Evolutionary conservation across 2,329 filamentous ascomycete genomes (phyloP).

Genomic region (Fusarium sp.): DNA sequence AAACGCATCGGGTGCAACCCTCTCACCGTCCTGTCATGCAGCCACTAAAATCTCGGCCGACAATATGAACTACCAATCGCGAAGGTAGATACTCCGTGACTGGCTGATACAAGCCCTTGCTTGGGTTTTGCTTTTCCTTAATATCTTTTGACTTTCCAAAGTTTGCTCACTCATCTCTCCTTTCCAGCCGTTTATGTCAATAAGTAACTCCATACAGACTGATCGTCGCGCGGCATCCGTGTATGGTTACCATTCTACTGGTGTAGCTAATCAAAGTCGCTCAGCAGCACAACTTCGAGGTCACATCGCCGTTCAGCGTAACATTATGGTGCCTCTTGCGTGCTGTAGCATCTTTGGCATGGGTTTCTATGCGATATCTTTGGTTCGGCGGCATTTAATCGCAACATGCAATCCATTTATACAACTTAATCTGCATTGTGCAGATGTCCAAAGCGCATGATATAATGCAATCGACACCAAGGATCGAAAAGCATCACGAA

Average conservation of each 20-base stretch:
- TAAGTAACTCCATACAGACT: background rate
- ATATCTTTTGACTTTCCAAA: conserved; percentile 3
- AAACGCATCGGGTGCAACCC: conserved; percentile 35
- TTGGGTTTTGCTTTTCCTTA: conserved; percentile 17
- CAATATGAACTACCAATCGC: conserved; percentile 17
- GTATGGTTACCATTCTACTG: conserved; percentile 8
- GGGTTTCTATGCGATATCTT: conserved; percentile 4
- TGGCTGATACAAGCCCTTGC: conserved; percentile 34
- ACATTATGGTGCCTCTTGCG: conserved; percentile 38
- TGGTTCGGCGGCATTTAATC: background rate
- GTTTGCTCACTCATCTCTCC: background rate
- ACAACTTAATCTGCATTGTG: background rate
- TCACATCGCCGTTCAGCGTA: conserved; percentile 35
- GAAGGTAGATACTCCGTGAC: background rate
- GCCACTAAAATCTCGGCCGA: conserved; percentile 24
- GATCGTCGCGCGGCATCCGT: conserved; percentile 1
- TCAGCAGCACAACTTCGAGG: conserved; percentile 24
- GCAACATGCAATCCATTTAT: too few species aligned
- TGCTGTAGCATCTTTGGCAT: conserved; percentile 27
- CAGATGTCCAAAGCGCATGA: conserved; percentile 12
- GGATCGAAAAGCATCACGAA: background rate
- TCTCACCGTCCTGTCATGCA: conserved; percentile 31
- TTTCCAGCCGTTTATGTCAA: background rate
- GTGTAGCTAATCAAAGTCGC: conserved; percentile 7
- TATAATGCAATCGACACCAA: conserved; percentile 13